A percentile compares a stretch with the other conserved stretches of the same genome.
phyloP scores from a whole-genome alignment of 257 asterid species.

The Buddleja alternifolia region DNA sequence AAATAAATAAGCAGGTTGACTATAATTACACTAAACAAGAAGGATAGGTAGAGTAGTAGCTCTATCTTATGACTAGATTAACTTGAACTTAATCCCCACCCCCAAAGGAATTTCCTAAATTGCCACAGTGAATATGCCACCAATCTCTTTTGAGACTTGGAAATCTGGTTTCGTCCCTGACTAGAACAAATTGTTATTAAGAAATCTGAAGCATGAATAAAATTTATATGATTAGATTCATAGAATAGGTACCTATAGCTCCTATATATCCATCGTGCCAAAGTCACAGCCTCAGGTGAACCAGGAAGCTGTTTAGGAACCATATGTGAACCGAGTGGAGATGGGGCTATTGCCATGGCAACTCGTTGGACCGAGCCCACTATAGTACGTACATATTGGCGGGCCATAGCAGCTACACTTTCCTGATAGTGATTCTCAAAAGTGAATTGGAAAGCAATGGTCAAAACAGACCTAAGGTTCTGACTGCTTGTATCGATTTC shows the following conservation, averaged over 20 bases:
- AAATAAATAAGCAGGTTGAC: no score
- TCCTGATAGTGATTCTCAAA: constrained; percentile 76
- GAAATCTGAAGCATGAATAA: no score
- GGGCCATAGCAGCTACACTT: constrained; percentile 83
- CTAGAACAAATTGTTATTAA: no score
- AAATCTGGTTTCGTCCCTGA: no score
- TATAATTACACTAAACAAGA: no score
- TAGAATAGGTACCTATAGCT: constrained; percentile 59
- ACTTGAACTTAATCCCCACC: no score
- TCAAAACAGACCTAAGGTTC: constrained; percentile 66
- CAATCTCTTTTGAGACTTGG: no score
- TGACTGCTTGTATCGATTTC: constrained; percentile 50
- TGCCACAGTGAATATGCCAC: no score
- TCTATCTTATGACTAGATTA: no score
- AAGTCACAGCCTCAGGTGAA: constrained; percentile 74
- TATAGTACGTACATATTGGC: constrained; percentile 74
- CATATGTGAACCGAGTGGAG: constrained; percentile 50
- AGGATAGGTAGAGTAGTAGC: no score
- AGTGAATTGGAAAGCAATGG: constrained; percentile 83
- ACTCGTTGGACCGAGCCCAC: constrained; percentile 81
- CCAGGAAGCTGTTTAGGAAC: constrained; percentile 61
- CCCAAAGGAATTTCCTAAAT: no score
- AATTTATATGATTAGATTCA: no score
- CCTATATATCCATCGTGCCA: constrained; percentile 76
- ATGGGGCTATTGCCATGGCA: constrained; percentile 78